Evolutionary conservation across 2,329 filamentous ascomycete genomes (phyloP).

Genomic region (Aspergillus sergii): DNA sequence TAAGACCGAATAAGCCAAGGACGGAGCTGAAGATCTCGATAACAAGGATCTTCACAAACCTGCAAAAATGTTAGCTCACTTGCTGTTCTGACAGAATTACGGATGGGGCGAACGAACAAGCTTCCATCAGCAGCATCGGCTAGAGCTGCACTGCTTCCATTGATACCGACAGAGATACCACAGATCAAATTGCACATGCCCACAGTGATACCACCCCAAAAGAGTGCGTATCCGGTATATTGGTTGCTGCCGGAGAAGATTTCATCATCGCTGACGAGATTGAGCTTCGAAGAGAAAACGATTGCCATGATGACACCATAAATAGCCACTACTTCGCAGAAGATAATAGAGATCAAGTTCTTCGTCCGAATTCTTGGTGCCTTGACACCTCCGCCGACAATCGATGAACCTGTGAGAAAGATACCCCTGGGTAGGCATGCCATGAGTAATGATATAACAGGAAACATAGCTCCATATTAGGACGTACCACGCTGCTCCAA

Average conservation of each 20-base stretch:
- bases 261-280: slow-evolving; percentile 63
- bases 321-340: slow-evolving; percentile 99
- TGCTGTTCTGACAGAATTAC: neutral
- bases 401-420: slow-evolving; percentile 96
- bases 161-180: slow-evolving; percentile 95
- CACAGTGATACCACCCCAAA: slow-evolving; percentile 94
- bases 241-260: slow-evolving; percentile 77
- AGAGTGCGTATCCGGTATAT: slow-evolving; percentile 93
- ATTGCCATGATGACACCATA: slow-evolving; percentile 99
- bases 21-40: slow-evolving; percentile 99
- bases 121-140: slow-evolving; percentile 92
- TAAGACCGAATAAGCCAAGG: slow-evolving; percentile 91
- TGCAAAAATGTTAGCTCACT: slow-evolving; percentile 40
- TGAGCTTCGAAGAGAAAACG: slow-evolving; percentile 90
- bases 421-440: slow-evolving; percentile 73
- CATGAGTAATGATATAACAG: slow-evolving; percentile 8
- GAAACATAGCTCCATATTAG: neutral
- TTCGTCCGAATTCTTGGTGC: slow-evolving; percentile 98
- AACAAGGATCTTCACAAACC: slow-evolving; percentile 97
- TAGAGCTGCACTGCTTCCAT: slow-evolving; percentile 92
- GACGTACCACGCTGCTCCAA: slow-evolving; percentile 89
- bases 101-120: slow-evolving; percentile 63
- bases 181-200: slow-evolving; percentile 95
- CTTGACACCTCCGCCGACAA: slow-evolving; percentile 93
- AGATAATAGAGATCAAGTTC: slow-evolving; percentile 99